phyloP scores from a whole-genome alignment of 2,329 filamentous ascomycete genomes.

The Diplocarpon mali region DNA sequence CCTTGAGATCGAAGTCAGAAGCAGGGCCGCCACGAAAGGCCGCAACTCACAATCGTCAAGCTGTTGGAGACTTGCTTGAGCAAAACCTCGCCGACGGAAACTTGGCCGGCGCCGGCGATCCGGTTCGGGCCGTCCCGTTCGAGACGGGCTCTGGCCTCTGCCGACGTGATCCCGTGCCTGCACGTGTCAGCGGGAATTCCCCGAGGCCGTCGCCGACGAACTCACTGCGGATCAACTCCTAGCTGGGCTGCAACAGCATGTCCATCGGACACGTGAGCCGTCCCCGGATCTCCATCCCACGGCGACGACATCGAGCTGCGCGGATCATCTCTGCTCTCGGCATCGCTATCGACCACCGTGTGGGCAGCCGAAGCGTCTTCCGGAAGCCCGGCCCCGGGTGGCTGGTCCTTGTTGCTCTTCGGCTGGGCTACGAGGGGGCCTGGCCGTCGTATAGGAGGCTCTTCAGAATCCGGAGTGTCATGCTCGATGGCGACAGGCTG shows the following conservation, averaged over 20 bases:
- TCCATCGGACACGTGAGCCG: constrained; percentile 24
- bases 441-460: constrained; percentile 13
- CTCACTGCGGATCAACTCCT: constrained; percentile 14
- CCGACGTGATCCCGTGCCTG: constrained; percentile 48
- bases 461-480: constrained; percentile 12
- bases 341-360: constrained; percentile 2
- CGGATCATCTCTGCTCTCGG: constrained; percentile 8
- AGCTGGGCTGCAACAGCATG: constrained; percentile 18
- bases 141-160: constrained; percentile 55
- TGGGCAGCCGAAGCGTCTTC: constrained; percentile 1
- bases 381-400: not conserved
- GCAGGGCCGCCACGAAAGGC: not conserved
- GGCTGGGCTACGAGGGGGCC: not conserved
- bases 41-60: constrained; percentile 48
- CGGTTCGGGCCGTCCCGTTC: constrained; percentile 57
- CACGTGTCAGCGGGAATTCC: constrained; percentile 13
- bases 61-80: constrained; percentile 69
- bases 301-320: not conserved
- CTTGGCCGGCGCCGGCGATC: constrained; percentile 58
- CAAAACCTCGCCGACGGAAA: constrained; percentile 66
- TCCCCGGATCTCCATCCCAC: constrained; percentile 23
- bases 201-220: not conserved
- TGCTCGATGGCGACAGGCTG: constrained; percentile 13
- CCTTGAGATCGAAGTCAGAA: constrained; percentile 33
- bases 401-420: constrained; percentile 3